Percentiles rank a stretch among this genome's conserved stretches.
Evolutionary conservation across 1,284 basidiomycete species (phyloP).

Genomic region (Marasmius tenuissimus): DNA sequence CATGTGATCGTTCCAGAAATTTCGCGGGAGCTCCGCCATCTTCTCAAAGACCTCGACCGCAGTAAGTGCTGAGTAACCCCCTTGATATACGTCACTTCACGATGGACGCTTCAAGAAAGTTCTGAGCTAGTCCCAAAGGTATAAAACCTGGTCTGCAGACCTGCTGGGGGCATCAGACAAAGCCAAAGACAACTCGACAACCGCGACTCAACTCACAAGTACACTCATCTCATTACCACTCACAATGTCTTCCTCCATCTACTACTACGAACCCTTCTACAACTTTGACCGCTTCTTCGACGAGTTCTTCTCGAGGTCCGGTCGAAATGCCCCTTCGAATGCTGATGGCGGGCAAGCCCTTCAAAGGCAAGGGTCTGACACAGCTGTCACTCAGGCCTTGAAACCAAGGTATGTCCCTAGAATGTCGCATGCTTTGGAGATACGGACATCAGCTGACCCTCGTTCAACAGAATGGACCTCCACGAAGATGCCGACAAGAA

Average conservation of each 20-base stretch:
- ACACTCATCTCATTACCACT: not conserved
- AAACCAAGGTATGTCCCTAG: constrained; percentile 5
- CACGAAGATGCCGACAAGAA: constrained; percentile 16
- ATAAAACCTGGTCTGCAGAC: not conserved
- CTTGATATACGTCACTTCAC: not conserved
- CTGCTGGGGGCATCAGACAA: not conserved
- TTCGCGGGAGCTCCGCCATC: not conserved
- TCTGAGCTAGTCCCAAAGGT: not conserved
- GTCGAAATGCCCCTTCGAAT: not conserved
- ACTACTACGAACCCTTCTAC: constrained; percentile 22
- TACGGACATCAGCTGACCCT: not conserved
- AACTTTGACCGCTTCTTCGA: constrained; percentile 23
- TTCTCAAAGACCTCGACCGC: not conserved
- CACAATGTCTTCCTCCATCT: constrained; percentile 12
- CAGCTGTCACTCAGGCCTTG: constrained; percentile 2
- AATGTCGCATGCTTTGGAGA: not conserved
- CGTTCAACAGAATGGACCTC: constrained; percentile 17
- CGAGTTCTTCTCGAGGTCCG: constrained; percentile 10
- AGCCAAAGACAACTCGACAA: not conserved
- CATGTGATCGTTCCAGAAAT: not conserved
- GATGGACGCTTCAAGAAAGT: not conserved
- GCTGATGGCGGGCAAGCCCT: not conserved
- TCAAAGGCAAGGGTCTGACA: not conserved
- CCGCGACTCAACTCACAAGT: not conserved
- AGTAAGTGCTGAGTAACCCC: too few species aligned